A percentile compares a stretch with the other conserved stretches of the same genome.
Conservation (phyloP, 345 rosid genomes). For the Salix dunnii region DNA sequence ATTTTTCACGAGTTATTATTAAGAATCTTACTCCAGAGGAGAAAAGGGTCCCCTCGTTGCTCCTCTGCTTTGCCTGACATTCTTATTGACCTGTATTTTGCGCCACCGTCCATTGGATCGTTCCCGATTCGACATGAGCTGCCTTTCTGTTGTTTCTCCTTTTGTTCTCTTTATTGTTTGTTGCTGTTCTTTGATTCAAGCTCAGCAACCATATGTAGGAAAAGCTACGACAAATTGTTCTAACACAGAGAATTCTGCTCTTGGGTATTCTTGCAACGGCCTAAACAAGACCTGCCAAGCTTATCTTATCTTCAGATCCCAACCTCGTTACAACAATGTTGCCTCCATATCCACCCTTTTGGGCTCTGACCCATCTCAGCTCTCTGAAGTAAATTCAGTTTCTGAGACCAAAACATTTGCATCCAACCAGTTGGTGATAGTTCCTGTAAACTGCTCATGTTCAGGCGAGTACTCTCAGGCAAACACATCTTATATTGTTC, state of each 20-base stretch:
- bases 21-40: background rate
- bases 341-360: conserved; percentile 54
- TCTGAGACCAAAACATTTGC: conserved; percentile 34
- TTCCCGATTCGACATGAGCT: conserved; percentile 23
- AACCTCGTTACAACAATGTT: conserved; percentile 44
- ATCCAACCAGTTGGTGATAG: conserved; percentile 43
- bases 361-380: conserved; percentile 38
- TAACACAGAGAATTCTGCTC: conserved; percentile 37
- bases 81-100: background rate
- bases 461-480: conserved; percentile 49
- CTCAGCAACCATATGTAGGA: conserved; percentile 71
- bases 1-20: background rate
- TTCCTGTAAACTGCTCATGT: conserved; percentile 74
- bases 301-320: conserved; percentile 62
- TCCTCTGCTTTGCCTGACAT: background rate
- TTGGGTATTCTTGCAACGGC: conserved; percentile 81
- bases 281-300: conserved; percentile 50
- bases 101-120: background rate
- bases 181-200: conserved; percentile 30
- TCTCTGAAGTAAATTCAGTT: conserved; percentile 47
- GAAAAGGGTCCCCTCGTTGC: background rate
- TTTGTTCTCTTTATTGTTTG: conserved; percentile 11
- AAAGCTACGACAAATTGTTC: conserved; percentile 38
- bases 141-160: conserved; percentile 12
- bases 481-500: conserved; percentile 48